Base-by-base conservation (phyloP, 805 yeast species). In the Teunomyces cretensis region DNA sequence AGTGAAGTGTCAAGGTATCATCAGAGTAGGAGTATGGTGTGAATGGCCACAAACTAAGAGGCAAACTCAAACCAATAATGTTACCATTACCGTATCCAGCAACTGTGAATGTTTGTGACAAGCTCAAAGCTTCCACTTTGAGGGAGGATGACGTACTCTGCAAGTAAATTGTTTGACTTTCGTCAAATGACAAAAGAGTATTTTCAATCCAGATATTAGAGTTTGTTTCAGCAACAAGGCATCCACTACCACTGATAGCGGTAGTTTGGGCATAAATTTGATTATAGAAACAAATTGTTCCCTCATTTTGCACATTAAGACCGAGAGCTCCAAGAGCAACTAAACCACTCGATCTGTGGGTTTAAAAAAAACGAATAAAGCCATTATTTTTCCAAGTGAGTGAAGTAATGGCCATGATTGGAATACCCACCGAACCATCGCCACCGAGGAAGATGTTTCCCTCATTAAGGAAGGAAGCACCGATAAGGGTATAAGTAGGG, bases 231-330 rank as follows among this genome's bases (percentile, higher is more conserved):
- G 50, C 44, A 41, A 47, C 51, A 30, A 57, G 41, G 50, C 63
- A 58, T n/a, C 64, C 64, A 35, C 37, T 14, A 12, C 60, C 59
- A 2, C 8, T 16, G 28, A 59, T 43, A n/a, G 35, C 17, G n/a
- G 56, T 44, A 7, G 48, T 43, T 45, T 54, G 57, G 11, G 31
- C n/a, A 42, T 48, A 58, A 11, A 30, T 42, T 42, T 41, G 44
- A 17, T 50, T 51, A 35, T 42, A 32, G 35, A 55, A 42, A 43
- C 59, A 55, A 31, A 55, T 51, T n/a, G 43, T 50, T 14, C 57
- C 55, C 1, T 45, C 37, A 22, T 56, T 56, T 11, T 39, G 33
- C 15, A 56, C 50, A 6, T 47, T 38, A 13, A n/a, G 4, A 4
- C 13, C 30, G 4, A 12, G 22, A 26, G 40, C 39, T 15, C 56